These are phyloP conservation scores for Psidium friedrichsthalianum DNA, from an alignment of 345 rosid genomes.

Conservation along the genomic window DNA sequence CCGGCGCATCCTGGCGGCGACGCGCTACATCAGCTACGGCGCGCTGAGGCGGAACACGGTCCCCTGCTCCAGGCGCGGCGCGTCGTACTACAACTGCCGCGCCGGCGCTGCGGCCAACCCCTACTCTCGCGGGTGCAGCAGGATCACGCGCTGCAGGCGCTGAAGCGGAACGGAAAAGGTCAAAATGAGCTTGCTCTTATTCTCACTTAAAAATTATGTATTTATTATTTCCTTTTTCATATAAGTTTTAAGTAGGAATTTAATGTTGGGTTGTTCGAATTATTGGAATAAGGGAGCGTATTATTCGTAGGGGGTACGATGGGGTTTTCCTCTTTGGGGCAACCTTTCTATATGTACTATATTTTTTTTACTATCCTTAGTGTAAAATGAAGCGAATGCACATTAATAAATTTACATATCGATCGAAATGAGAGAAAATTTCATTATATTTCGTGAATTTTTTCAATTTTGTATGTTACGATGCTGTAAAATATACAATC, in stretches of 20 bases:
- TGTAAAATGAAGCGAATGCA: not conserved
- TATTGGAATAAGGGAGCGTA: not conserved
- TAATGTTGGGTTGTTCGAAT: not conserved
- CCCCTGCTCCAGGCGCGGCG: conserved; percentile 86
- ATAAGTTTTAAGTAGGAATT: not conserved
- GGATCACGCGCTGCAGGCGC: conserved; percentile 72
- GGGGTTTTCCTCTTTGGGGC: not conserved
- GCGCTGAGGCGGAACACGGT: conserved; percentile 72
- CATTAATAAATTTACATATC: not conserved
- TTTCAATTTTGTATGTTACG: not conserved
- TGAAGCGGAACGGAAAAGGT: conserved; percentile 1
- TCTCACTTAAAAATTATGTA: not conserved
- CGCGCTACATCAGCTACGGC: conserved; percentile 77
- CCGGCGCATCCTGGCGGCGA: conserved; percentile 65
- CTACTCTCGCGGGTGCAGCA: conserved; percentile 71
- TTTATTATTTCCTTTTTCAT: not conserved
- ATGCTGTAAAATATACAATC: not conserved
- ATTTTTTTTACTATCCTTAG: not conserved
- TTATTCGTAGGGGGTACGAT: not conserved
- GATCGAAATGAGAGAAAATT: not conserved
- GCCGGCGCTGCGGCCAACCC: conserved; percentile 75
- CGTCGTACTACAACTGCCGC: conserved; percentile 81
- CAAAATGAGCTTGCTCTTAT: not conserved
- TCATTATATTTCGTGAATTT: not conserved
- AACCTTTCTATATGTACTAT: not conserved